These are phyloP conservation scores for Trametes cubensis DNA, from an alignment of 768 basidiomycete genomes.

Conservation along the genomic window DNA sequence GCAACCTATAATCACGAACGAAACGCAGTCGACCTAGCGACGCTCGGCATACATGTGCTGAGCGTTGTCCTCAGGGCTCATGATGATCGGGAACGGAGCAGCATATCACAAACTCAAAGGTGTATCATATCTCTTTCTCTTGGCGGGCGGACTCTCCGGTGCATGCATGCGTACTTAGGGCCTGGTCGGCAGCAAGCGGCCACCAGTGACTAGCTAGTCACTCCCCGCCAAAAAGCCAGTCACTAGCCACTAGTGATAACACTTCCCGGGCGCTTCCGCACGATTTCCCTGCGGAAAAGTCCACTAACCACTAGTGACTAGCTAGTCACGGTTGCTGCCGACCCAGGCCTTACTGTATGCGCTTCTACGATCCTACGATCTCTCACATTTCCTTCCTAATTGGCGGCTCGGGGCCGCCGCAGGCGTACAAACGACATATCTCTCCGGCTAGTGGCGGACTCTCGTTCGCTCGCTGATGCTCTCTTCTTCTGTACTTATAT, in stretches of 20 bases:
- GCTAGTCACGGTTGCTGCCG: too few relatives aligned
- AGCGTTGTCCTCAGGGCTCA: too few relatives aligned
- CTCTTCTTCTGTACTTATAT: conserved; percentile 1
- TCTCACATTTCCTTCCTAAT: neutral
- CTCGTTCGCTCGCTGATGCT: neutral
- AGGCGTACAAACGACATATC: conserved; percentile 1
- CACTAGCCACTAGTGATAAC: too few relatives aligned
- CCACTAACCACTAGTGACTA: too few relatives aligned
- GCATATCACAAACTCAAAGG: neutral
- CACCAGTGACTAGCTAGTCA: too few relatives aligned
- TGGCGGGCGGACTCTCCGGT: neutral
- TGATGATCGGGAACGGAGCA: neutral
- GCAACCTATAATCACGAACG: conserved; percentile 5
- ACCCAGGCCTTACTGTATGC: too few relatives aligned
- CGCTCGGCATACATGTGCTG: neutral
- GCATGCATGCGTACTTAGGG: neutral
- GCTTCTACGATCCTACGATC: neutral
- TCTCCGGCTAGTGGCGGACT: neutral
- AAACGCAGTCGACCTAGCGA: neutral
- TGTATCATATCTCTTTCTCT: conserved; percentile 9
- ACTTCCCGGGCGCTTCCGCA: too few relatives aligned
- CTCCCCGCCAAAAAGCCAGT: too few relatives aligned
- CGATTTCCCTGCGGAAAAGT: too few relatives aligned
- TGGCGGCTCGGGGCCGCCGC: conserved; percentile 2
- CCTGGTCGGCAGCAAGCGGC: too few relatives aligned